phyloP scores from a whole-genome alignment of 2,329 filamentous ascomycete genomes.

The Paecilomyces variotii region DNA sequence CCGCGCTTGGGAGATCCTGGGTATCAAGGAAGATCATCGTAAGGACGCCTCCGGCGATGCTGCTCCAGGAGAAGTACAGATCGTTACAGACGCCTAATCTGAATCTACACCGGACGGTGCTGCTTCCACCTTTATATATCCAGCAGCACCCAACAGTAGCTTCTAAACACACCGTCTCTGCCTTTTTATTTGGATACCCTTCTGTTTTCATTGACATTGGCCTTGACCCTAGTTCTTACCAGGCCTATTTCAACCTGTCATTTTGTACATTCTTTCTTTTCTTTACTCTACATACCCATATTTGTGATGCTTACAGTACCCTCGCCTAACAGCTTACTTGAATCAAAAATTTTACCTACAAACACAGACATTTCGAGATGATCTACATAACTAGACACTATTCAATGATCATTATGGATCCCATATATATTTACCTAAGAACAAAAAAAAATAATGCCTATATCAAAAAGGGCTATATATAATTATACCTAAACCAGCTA shows the following conservation, averaged over 20 bases:
- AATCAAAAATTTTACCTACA: background rate
- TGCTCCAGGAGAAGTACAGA: background rate
- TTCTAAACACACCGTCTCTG: background rate
- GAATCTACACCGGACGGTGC: background rate
- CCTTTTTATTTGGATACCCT: background rate
- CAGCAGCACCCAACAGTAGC: background rate
- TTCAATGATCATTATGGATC: background rate
- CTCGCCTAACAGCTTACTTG: background rate
- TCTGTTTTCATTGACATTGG: background rate
- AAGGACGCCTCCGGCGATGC: slow-evolving; percentile 9
- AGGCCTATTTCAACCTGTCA: background rate
- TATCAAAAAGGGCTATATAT: background rate
- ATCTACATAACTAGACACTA: background rate
- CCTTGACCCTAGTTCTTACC: background rate
- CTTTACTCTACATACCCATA: background rate
- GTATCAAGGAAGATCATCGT: slow-evolving; percentile 26
- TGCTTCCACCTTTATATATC: background rate
- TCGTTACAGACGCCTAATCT: background rate
- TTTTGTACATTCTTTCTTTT: background rate
- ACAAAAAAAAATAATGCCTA: background rate
- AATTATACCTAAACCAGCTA: background rate
- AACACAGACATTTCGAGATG: background rate
- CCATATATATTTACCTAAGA: background rate
- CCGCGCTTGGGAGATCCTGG: slow-evolving; percentile 32
- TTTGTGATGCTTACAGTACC: background rate